Conservation (phyloP, 1,284 basidiomycete genomes). For the Trametes versicolor region DNA sequence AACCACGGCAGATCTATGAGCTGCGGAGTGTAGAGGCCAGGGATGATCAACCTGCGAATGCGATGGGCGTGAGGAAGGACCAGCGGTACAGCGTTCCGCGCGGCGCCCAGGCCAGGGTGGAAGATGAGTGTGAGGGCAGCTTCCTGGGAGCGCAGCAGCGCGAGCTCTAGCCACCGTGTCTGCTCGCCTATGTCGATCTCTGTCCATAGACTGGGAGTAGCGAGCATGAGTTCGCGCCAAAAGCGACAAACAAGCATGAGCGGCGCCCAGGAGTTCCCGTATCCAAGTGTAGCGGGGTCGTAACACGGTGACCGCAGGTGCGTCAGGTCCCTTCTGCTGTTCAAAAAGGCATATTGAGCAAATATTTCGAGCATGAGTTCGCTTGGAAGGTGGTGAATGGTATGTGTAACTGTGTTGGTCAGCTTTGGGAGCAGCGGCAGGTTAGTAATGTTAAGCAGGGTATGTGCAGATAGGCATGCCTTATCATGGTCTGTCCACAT, state of each 20-base stretch:
- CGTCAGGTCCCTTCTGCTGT: not conserved
- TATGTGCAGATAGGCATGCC: too few relatives aligned
- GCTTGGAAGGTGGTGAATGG: not conserved
- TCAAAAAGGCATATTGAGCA: not conserved
- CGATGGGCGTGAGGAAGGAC: conserved; percentile 1
- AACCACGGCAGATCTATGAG: not conserved
- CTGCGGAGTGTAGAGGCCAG: not conserved
- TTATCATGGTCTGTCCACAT: too few relatives aligned
- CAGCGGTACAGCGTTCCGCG: not conserved
- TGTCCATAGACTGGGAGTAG: not conserved
- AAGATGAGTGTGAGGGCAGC: conserved; percentile 1
- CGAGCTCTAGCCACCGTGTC: conserved; percentile 5
- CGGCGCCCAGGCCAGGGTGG: not conserved
- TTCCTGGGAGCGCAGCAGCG: not conserved
- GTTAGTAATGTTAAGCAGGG: too few relatives aligned
- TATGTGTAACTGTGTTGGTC: too few relatives aligned
- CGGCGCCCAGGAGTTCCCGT: not conserved
- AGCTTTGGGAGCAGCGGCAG: too few relatives aligned
- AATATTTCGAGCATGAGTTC: not conserved
- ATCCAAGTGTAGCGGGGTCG: not conserved
- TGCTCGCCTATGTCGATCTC: not conserved
- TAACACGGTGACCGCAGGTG: not conserved
- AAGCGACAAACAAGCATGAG: conserved; percentile 14
- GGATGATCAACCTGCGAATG: not conserved
- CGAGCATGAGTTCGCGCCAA: conserved; percentile 7